Percentiles rank a stretch among this genome's conserved stretches.
phyloP scores from a whole-genome alignment of 208 protist species.

The Trypanosoma mega region DNA sequence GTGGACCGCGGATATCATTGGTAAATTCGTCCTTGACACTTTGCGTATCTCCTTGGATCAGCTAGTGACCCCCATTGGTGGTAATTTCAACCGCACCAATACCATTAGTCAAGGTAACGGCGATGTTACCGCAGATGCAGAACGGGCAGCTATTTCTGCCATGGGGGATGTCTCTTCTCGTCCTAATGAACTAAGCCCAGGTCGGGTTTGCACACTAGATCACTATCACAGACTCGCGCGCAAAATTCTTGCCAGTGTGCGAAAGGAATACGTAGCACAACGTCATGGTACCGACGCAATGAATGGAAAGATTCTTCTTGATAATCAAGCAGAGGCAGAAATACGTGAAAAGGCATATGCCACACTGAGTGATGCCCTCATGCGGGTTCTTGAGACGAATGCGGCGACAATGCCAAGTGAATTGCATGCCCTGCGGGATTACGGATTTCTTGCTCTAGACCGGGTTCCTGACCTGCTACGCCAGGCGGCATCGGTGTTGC shows the following conservation, averaged over 20 bases:
- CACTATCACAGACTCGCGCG: constrained; percentile 67
- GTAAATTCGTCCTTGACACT: constrained; percentile 75
- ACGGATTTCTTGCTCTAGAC: constrained; percentile 75
- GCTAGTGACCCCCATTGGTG: constrained; percentile 36
- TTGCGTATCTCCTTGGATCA: constrained; percentile 57
- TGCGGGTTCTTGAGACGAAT: constrained; percentile 50
- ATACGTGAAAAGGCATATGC: constrained; percentile 58
- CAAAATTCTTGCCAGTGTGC: constrained; percentile 67
- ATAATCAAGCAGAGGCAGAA: constrained; percentile 61
- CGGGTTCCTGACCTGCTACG: constrained; percentile 61
- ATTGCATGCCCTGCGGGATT: constrained; percentile 45
- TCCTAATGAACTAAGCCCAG: constrained; percentile 25
- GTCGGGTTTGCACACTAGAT: constrained; percentile 75
- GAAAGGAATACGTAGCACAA: constrained; percentile 43
- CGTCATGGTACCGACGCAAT: constrained; percentile 9
- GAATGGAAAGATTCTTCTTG: constrained; percentile 17
- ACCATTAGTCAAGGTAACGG: not conserved
- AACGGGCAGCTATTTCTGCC: not conserved
- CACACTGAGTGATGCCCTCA: constrained; percentile 65
- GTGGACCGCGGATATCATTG: constrained; percentile 71
- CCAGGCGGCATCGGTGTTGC: constrained; percentile 50
- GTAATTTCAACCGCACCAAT: not conserved
- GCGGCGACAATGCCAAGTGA: constrained; percentile 46
- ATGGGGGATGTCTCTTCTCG: constrained; percentile 10
- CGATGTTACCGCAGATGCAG: not conserved